Evolutionary conservation across 2,329 filamentous ascomycete species (phyloP), one percentile per base, ranked within the genome.

Genomic region (Phaeosphaeria sp.): DNA sequence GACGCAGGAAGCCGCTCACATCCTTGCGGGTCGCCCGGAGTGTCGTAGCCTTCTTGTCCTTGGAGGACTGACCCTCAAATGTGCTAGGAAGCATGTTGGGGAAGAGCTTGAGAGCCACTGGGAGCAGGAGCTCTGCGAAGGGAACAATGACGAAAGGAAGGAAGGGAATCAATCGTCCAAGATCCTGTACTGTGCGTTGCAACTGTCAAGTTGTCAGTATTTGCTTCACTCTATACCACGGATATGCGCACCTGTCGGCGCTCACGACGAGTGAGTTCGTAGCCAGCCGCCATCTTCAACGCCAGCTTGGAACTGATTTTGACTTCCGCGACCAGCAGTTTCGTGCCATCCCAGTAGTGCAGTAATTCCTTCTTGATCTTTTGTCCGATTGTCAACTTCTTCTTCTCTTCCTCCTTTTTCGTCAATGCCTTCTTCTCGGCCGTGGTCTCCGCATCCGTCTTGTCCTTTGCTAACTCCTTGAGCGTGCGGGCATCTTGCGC

Each of bases 311-410:
- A 92, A 77, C 94, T 98, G 76, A 99, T 99, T 79, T 84, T 92
- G 74, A 98, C 89, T 80, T 99, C 95, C 1, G 92, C 91, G 21
- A 90, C 93, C 66, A 99, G 83, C 71, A 99, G 84, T 80, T 99
- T 99, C 25, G 93, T 98, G 59, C 95, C 95, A 79, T 99, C 95
- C 94, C 95, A 98, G 81, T 99, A 99, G 78, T 99, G 95, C 61
- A 89, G 87, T 15, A 84, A 85, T 79, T 99, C 95, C 78, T 96
- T 93, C 85, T 97, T 99, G 73, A 99, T 89, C 81, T 93, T 96
- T 77, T 98, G 91, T 78, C 88, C 90, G 1, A 98, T 49, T 0
- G 93, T 97, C 79, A 97, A 80, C 75, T 97, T 97, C 82, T 93
- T 92, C 68, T 89, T 86, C 55, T 91, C 89, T 39, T 68, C 68